Conservation (phyloP, 768 basidiomycete species). For the Bullera alba region DNA sequence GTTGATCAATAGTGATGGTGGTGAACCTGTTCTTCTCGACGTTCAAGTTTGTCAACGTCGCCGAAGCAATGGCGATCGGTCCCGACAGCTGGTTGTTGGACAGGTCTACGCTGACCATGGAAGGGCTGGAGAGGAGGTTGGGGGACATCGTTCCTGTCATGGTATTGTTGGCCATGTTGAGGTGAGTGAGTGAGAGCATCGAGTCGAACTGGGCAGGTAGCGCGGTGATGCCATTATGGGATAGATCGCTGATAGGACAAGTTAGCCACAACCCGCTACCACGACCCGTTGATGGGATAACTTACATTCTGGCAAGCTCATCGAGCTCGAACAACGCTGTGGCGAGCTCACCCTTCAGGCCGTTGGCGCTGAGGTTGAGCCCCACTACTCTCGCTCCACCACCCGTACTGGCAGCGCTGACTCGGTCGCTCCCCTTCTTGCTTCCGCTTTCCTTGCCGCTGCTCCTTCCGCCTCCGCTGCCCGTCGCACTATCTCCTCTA, state of each 20-base stretch:
- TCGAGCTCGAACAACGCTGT: constrained; percentile 8
- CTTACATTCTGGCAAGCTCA: constrained; percentile 13
- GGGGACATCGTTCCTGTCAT: constrained; percentile 10
- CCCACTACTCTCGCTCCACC: constrained; percentile 5
- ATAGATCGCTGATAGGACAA: constrained; percentile 13
- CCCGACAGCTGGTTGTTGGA: constrained; percentile 14
- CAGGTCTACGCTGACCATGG: constrained; percentile 16
- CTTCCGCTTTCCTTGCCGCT: too few relatives aligned
- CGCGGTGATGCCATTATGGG: constrained; percentile 9
- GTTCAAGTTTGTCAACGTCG: constrained; percentile 1
- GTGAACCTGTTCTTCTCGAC: constrained; percentile 4
- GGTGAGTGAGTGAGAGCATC: constrained; percentile 7
- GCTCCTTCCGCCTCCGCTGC: too few relatives aligned
- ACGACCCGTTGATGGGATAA: neutral
- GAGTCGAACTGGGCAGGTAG: constrained; percentile 13
- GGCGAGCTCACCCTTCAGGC: constrained; percentile 9
- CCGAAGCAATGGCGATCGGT: neutral
- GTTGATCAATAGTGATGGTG: neutral
- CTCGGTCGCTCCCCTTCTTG: too few relatives aligned
- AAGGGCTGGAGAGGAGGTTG: neutral
- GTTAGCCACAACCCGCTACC: neutral
- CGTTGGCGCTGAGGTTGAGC: constrained; percentile 11
- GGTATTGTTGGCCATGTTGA: constrained; percentile 7
- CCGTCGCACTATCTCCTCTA: neutral
- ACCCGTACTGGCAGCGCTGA: too few relatives aligned